Percentiles rank a stretch among this genome's conserved stretches.
These are phyloP conservation scores for Beauveria bassiana DNA, from an alignment of 2,329 filamentous ascomycete genomes.

Conservation along the genomic window DNA sequence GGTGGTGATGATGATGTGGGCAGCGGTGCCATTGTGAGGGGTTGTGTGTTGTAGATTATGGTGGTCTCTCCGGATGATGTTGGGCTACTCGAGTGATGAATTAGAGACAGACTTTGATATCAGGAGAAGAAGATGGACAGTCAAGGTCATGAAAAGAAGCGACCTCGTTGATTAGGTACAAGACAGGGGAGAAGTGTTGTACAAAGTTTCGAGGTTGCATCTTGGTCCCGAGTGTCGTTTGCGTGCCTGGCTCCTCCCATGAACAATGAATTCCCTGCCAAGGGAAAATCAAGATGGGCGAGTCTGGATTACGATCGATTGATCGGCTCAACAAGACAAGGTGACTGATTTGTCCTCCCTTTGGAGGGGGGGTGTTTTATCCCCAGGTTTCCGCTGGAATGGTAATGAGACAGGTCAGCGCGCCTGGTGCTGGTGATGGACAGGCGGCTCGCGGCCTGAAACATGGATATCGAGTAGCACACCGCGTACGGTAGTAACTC, in stretches of 20 bases:
- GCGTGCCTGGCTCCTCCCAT: too few species aligned
- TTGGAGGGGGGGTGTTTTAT: not conserved
- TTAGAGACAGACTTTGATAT: too few species aligned
- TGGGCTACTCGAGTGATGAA: not conserved
- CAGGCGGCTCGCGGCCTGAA: not conserved
- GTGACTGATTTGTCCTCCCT: not conserved
- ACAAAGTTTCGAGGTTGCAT: too few species aligned
- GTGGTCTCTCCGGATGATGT: not conserved
- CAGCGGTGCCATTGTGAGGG: not conserved
- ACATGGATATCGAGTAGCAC: not conserved
- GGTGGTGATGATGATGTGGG: not conserved
- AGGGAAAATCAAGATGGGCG: not conserved
- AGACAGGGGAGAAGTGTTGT: too few species aligned
- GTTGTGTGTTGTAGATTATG: not conserved
- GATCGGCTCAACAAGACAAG: not conserved
- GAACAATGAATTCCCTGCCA: not conserved
- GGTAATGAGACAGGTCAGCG: not conserved
- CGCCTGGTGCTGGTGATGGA: not conserved
- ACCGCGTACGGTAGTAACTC: too few species aligned
- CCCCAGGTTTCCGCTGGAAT: not conserved
- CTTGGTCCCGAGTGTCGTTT: too few species aligned
- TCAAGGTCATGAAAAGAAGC: too few species aligned
- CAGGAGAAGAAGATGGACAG: too few species aligned
- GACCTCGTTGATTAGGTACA: too few species aligned
- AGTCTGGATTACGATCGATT: not conserved